Evolutionary conservation across 345 rosid genomes (phyloP), one percentile per base, ranked within the genome.

Genomic region (Eutrema yunnanense): DNA sequence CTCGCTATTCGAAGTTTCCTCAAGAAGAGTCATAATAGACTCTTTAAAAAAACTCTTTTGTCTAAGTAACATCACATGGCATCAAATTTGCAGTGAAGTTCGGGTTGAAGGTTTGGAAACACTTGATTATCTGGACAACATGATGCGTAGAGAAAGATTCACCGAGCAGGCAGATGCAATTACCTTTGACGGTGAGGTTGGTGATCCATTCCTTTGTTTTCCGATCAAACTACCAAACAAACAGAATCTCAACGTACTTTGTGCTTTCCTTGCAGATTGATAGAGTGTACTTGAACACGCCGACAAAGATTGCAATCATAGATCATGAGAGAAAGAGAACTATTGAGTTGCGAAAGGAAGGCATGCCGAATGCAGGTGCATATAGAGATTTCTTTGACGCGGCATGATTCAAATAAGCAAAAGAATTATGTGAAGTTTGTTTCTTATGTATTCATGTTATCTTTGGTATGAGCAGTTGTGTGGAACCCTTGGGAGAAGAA

Each of bases 151-250:
- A 80, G 86, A 91, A 77, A 85, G 97, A 74, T 86, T 74, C 83
- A 94, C 98, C 0, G 98, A 94, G 84, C 98, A 94, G 80, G 97
- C 95, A 32, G 97, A 94, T 80, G 97, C 98, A 62, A 86, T 94
- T 52, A 94, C 97, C 60, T 94, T 94, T 48, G 98, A 94, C 29
- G 88, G 88, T 37, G 92, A 94, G 95, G 98, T 94, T 78, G 47
- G 79, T 52, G 26, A 16, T 64, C 56, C 51, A 54, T 61, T 36
- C 51, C 49, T 44, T 42, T 43, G 50, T 30, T 64, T 38, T 40
- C 46, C 4, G 19, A 38, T 40, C 14, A 40, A 10, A 41, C 16
- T 53, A 48, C 16, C 41, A 32, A 49, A 55, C 5, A 33, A 58
- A 42, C 71, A 50, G 42, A 63, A 41, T 40, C 43, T 34, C 44